These are phyloP conservation scores for Cyathus striatus DNA, from an alignment of 768 basidiomycete genomes.

Conservation along the genomic window DNA sequence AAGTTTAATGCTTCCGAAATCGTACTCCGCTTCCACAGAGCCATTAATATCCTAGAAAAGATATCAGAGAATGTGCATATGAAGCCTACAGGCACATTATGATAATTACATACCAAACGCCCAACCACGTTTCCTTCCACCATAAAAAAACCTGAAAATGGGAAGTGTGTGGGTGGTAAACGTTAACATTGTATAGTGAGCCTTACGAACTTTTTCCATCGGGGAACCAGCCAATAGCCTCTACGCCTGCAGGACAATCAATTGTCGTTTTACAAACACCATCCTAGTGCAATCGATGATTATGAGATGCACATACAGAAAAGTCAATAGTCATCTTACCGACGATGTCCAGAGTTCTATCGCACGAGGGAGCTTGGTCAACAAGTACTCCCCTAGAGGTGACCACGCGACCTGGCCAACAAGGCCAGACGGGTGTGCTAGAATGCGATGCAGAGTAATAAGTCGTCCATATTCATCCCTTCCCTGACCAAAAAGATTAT, in stretches of 20 bases:
- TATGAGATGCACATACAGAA: not conserved
- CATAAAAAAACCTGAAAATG: slow-evolving; percentile 54
- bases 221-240: slow-evolving; percentile 67
- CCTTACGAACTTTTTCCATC: slow-evolving; percentile 44
- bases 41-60: slow-evolving; percentile 49
- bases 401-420: slow-evolving; percentile 79
- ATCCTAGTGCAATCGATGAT: slow-evolving; percentile 31
- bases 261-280: slow-evolving; percentile 68
- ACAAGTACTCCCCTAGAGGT: slow-evolving; percentile 52
- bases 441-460: slow-evolving; percentile 52
- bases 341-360: slow-evolving; percentile 71
- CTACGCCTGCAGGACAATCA: slow-evolving; percentile 47
- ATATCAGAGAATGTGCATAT: not conserved
- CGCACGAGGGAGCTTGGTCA: slow-evolving; percentile 60
- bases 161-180: too few species aligned
- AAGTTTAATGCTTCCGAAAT: slow-evolving; percentile 56
- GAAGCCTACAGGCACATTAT: not conserved
- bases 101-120: slow-evolving; percentile 42
- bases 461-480: too few species aligned
- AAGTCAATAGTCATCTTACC: slow-evolving; percentile 36
- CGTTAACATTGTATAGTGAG: not conserved
- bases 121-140: slow-evolving; percentile 62
- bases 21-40: slow-evolving; percentile 42
- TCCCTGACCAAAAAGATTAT: too few species aligned
- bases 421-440: slow-evolving; percentile 66